Percentiles rank a stretch among this genome's conserved stretches.
Conservation (phyloP, 805 yeast species). For the Wickerhamia fluorescens region DNA sequence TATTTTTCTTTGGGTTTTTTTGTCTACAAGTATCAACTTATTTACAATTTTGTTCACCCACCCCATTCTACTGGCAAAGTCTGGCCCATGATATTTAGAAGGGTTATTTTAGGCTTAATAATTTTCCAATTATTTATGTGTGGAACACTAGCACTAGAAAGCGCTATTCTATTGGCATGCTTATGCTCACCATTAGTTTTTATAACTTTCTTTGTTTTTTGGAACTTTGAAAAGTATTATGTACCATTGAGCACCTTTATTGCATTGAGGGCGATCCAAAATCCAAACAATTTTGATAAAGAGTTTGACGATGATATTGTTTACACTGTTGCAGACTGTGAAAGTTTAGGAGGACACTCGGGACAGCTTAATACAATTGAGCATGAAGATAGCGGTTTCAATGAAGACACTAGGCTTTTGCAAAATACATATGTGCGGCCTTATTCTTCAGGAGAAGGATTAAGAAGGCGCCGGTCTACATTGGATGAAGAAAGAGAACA, state of each 20-base stretch:
- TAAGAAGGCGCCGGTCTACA: conserved; percentile 39
- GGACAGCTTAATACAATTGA: too few species aligned
- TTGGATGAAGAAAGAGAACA: conserved; percentile 53
- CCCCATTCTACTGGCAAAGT: conserved; percentile 62
- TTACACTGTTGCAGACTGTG: too few species aligned
- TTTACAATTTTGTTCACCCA: conserved; percentile 56
- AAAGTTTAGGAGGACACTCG: too few species aligned
- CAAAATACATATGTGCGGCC: too few species aligned
- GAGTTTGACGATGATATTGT: conserved; percentile 38
- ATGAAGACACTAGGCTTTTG: too few species aligned
- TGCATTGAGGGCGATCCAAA: conserved; percentile 52
- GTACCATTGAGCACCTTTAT: conserved; percentile 48
- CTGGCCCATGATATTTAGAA: conserved; percentile 56
- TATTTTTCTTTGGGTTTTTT: conserved; percentile 52
- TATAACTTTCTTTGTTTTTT: conserved; percentile 36
- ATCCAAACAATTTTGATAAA: conserved; percentile 32
- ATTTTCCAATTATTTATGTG: conserved; percentile 57
- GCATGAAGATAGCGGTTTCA: background rate
- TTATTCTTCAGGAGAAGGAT: conserved; percentile 3
- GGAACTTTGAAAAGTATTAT: conserved; percentile 49
- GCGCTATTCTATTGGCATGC: conserved; percentile 43
- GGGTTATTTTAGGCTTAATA: conserved; percentile 48
- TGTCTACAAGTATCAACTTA: conserved; percentile 55
- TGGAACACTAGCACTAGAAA: conserved; percentile 56
- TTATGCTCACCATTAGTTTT: conserved; percentile 44